phyloP scores from a whole-genome alignment of 2,329 filamentous ascomycete species.

The Sclerotinia trifoliorum region DNA sequence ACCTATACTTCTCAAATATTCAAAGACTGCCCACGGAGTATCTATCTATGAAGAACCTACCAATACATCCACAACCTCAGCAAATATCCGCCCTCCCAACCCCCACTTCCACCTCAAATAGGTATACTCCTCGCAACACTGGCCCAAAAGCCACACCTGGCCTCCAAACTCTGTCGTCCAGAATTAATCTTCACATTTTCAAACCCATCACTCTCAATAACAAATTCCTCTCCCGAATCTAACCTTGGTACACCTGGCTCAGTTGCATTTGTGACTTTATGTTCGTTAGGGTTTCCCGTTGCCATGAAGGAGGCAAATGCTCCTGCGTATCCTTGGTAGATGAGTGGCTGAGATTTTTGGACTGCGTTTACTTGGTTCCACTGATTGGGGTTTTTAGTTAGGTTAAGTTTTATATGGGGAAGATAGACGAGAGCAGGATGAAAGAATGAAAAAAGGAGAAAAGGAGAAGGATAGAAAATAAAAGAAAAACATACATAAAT shows the following conservation, averaged over 20 bases:
- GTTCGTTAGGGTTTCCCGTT: constrained; percentile 56
- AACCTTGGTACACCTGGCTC: constrained; percentile 47
- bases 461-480: too few relatives aligned
- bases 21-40: too few relatives aligned
- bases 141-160: constrained; percentile 54
- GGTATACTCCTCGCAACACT: constrained; percentile 48
- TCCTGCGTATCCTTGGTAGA: constrained; percentile 57
- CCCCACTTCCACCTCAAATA: constrained; percentile 42
- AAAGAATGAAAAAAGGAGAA: too few relatives aligned
- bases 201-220: constrained; percentile 41
- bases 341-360: constrained; percentile 52
- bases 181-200: constrained; percentile 45
- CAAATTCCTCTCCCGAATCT: constrained; percentile 47
- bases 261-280: constrained; percentile 51
- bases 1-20: too few relatives aligned
- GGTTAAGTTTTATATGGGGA: neutral
- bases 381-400: constrained; percentile 34
- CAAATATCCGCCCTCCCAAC: too few relatives aligned
- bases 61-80: neutral
- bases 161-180: constrained; percentile 40
- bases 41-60: too few relatives aligned
- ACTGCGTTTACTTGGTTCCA: constrained; percentile 57
- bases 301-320: constrained; percentile 61
- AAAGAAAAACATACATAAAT: constrained; percentile 47
- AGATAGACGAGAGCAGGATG: too few relatives aligned